phyloP scores from a whole-genome alignment of 345 rosid species.

The Geranium brycei region DNA sequence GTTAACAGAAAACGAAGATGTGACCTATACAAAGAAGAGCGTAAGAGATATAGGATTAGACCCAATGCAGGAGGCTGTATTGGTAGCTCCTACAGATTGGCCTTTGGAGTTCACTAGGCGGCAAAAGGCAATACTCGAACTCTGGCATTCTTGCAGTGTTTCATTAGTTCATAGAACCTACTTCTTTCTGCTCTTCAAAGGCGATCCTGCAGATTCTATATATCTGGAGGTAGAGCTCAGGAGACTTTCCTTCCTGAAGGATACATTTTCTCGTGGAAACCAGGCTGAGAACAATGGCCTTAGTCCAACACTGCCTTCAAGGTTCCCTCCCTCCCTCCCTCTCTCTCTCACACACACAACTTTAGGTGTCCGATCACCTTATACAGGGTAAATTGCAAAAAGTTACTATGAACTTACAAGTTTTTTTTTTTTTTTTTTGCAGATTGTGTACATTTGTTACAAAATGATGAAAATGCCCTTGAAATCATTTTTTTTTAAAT shows the following conservation, averaged over 20 bases:
- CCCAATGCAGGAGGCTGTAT: slow-evolving; percentile 31
- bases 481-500: too few species aligned
- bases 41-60: slow-evolving; percentile 48
- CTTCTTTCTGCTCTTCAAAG: slow-evolving; percentile 84
- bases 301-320: slow-evolving; percentile 49
- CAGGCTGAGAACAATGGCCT: slow-evolving; percentile 43
- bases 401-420: too few species aligned
- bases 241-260: slow-evolving; percentile 76
- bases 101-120: slow-evolving; percentile 48
- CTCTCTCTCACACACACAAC: neutral
- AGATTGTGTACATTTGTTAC: too few species aligned
- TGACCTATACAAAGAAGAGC: slow-evolving; percentile 26
- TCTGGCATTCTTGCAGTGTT: slow-evolving; percentile 80
- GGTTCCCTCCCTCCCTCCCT: slow-evolving; percentile 29
- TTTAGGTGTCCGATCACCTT: neutral
- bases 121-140: slow-evolving; percentile 53
- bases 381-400: too few species aligned
- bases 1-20: slow-evolving; percentile 21
- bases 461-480: too few species aligned
- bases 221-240: slow-evolving; percentile 88
- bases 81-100: slow-evolving; percentile 40
- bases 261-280: slow-evolving; percentile 53
- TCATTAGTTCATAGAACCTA: slow-evolving; percentile 85
- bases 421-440: too few species aligned
- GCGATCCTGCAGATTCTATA: slow-evolving; percentile 81